phyloP scores from a whole-genome alignment of 2,329 filamentous ascomycete genomes.

The Rhinocladiella similis region DNA sequence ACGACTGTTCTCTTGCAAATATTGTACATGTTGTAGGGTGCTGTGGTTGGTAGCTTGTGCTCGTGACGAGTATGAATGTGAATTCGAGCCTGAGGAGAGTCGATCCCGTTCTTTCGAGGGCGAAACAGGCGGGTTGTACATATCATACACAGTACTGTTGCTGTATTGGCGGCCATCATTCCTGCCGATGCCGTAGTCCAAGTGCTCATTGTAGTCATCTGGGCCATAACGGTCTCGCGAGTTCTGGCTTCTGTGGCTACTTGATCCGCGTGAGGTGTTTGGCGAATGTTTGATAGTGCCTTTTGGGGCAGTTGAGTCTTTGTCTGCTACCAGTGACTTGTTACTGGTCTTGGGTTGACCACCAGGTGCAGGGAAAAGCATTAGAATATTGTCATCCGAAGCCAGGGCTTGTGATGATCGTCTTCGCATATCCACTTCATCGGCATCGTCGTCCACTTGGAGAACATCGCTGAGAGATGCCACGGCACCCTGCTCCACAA shows the following conservation, averaged over 20 bases:
- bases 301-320: slow-evolving; percentile 2
- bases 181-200: not conserved
- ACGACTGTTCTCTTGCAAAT: slow-evolving; percentile 21
- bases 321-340: slow-evolving; percentile 7
- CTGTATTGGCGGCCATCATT: slow-evolving; percentile 11
- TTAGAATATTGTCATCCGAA: slow-evolving; percentile 24
- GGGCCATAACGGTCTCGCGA: slow-evolving; percentile 21
- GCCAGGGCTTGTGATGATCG: slow-evolving; percentile 26
- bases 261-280: slow-evolving; percentile 8
- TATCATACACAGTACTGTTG: slow-evolving; percentile 21
- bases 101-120: slow-evolving; percentile 5
- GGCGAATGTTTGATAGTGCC: slow-evolving; percentile 8
- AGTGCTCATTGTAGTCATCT: slow-evolving; percentile 20
- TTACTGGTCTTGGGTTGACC: not conserved
- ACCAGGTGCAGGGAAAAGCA: slow-evolving; percentile 21
- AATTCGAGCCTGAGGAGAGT: slow-evolving; percentile 14
- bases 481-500: not conserved
- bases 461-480: slow-evolving; percentile 5
- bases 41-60: slow-evolving; percentile 7
- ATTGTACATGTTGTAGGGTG: slow-evolving; percentile 16
- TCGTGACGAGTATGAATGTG: slow-evolving; percentile 17
- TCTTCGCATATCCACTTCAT: slow-evolving; percentile 20
- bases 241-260: slow-evolving; percentile 9
- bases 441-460: slow-evolving; percentile 10
- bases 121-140: slow-evolving; percentile 12